Base-by-base conservation (phyloP, 805 yeast species). In the Danielia oregonensis region DNA sequence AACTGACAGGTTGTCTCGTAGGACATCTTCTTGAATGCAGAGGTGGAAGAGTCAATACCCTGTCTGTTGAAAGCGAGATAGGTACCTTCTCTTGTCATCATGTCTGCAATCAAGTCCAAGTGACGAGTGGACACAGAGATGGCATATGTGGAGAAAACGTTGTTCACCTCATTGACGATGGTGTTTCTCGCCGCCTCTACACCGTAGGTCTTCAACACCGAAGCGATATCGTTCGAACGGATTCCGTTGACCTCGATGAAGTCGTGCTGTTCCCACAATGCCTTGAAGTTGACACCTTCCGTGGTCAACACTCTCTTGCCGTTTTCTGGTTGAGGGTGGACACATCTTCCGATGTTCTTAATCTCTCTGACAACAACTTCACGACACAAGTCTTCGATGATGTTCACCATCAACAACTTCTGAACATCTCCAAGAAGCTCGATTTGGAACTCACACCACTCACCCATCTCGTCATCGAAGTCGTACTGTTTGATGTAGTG, bases 121-220 rank as follows among this genome's bases (percentile, higher is more conserved):
- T 93, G 99, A 62, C 98, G 86, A 35, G 78, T 70, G 37, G 93
- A 83, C 40, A 93, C 98, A 40, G 88, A 69, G 57, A 93, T 93
- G 53, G 97, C 97, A 64, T 93, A 93, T 35, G 94, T 88, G 41
- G 87, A 86, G 78, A 93, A 93, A 51, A 93, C 99, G 51, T 86
- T 85, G 65, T 86, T 84, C 60, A 93, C 86, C 72, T 93, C 99
- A 54, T 86, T 82, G 19, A 88, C 97, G 68, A 93, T 86, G 22
- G 98, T 93, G 62, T 88, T 87, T 64, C 98, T 79, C 14, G 99
- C 99, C 31, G 98, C 98, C 67, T 94, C 99, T 34, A 91, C 98
- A 61, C 99, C 99, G 54, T 93, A 93, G 0, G 95, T 86, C 47
- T 72, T 76, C 52, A 94, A 72, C 3, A 93, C 96, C 12, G 96